phyloP scores from a whole-genome alignment of 768 basidiomycete genomes.

The Hericium rajendrae region DNA sequence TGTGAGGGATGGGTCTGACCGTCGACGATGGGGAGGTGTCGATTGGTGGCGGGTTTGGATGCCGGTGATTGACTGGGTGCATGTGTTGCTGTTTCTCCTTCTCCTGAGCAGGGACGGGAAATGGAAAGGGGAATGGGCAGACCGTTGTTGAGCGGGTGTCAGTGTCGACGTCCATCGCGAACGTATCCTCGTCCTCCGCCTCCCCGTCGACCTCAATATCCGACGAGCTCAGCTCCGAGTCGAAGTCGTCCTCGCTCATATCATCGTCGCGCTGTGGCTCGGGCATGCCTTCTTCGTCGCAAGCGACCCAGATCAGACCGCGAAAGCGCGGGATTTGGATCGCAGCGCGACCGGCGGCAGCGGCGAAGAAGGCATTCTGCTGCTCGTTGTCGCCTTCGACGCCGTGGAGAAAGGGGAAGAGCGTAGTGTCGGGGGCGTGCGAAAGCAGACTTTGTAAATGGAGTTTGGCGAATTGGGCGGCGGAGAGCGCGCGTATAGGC shows the following conservation, averaged over 20 bases:
- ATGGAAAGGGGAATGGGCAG: constrained; percentile 3
- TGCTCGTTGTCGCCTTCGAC: constrained; percentile 72
- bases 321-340: constrained; percentile 31
- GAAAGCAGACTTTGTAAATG: constrained; percentile 53
- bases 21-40: constrained; percentile 11
- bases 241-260: constrained; percentile 19
- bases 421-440: constrained; percentile 70
- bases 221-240: not conserved
- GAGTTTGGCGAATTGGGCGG: constrained; percentile 44
- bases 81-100: constrained; percentile 29
- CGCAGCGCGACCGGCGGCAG: constrained; percentile 15
- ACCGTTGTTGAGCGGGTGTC: constrained; percentile 21
- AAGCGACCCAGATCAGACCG: constrained; percentile 79
- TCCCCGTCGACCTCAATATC: constrained; percentile 10
- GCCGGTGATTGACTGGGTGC: constrained; percentile 33
- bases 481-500: constrained; percentile 34
- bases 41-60: constrained; percentile 9
- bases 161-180: constrained; percentile 22
- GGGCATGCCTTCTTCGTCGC: constrained; percentile 46
- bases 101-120: constrained; percentile 6
- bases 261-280: constrained; percentile 18
- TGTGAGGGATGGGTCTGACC: constrained; percentile 25
- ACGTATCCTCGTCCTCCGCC: constrained; percentile 18
- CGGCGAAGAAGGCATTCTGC: constrained; percentile 74
- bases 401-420: constrained; percentile 87